Evolutionary conservation across 805 yeast genomes (phyloP).

Genomic region (Nakazawaea wyomingensis): DNA sequence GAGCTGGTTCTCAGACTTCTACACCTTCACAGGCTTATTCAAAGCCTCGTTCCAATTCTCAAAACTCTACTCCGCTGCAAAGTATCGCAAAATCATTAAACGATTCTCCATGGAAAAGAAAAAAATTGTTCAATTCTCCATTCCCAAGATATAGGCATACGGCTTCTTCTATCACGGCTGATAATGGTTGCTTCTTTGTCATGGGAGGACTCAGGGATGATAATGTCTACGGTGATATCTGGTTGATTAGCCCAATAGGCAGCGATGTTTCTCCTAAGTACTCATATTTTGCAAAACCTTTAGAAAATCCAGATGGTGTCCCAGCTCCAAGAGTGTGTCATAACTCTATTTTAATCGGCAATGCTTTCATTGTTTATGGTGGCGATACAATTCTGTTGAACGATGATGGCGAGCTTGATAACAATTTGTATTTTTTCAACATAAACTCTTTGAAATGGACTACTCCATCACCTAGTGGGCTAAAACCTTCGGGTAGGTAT

Average conservation of each 20-base stretch:
- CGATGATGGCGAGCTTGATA: constrained; percentile 73
- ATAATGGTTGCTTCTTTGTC: constrained; percentile 73
- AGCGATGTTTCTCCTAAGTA: constrained; percentile 30
- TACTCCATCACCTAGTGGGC: constrained; percentile 66
- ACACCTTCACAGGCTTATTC: not conserved
- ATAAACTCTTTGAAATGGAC: constrained; percentile 77
- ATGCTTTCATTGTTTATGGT: constrained; percentile 91
- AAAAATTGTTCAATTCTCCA: constrained; percentile 67
- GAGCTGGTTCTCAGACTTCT: not conserved
- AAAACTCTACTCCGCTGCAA: not conserved
- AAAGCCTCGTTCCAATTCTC: not conserved
- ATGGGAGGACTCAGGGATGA: constrained; percentile 96
- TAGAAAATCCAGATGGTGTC: constrained; percentile 69
- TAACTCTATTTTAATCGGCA: constrained; percentile 85
- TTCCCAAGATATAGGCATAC: constrained; percentile 95
- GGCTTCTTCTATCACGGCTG: constrained; percentile 69
- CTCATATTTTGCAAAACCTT: constrained; percentile 40
- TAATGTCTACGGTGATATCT: constrained; percentile 90
- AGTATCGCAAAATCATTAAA: not conserved
- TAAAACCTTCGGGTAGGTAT: constrained; percentile 85
- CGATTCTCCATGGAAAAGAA: constrained; percentile 56
- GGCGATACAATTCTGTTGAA: constrained; percentile 90
- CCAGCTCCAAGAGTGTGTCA: constrained; percentile 98
- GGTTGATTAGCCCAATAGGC: constrained; percentile 67
- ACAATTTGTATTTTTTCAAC: constrained; percentile 82